A percentile compares a stretch with the other conserved stretches of the same genome.
Evolutionary conservation across 2,329 filamentous ascomycete species (phyloP).

Genomic region (Botrytis galanthina): DNA sequence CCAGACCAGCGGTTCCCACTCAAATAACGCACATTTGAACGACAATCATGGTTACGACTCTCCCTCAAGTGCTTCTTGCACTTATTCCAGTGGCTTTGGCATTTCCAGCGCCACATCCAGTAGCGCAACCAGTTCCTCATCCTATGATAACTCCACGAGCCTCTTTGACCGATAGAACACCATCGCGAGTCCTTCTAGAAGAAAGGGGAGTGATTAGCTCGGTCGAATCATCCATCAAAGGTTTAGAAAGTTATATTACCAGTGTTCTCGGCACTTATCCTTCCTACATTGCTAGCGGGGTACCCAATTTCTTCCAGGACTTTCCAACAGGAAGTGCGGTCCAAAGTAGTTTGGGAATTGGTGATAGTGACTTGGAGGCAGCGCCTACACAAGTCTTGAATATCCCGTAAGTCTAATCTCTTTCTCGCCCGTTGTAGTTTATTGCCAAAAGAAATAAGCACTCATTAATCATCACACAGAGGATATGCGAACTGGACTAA

Average conservation of each 20-base stretch:
- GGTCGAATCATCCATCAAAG: slow-evolving; percentile 39
- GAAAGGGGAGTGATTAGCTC: slow-evolving; percentile 46
- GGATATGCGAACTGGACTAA: slow-evolving; percentile 75
- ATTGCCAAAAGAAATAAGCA: neutral
- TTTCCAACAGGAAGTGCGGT: slow-evolving; percentile 63
- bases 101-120: slow-evolving; percentile 30
- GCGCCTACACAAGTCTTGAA: slow-evolving; percentile 70
- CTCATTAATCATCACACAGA: slow-evolving; percentile 33
- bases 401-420: slow-evolving; percentile 49
- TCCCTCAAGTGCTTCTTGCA: slow-evolving; percentile 25
- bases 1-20: neutral
- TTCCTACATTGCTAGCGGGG: slow-evolving; percentile 59
- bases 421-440: neutral
- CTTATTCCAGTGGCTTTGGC: slow-evolving; percentile 31
- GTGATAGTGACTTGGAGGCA: slow-evolving; percentile 56
- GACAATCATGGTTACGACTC: slow-evolving; percentile 1
- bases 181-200: slow-evolving; percentile 40
- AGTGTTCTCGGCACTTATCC: slow-evolving; percentile 56
- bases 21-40: neutral
- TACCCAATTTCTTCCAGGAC: slow-evolving; percentile 66
- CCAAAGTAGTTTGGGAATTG: slow-evolving; percentile 58
- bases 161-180: slow-evolving; percentile 40
- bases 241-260: slow-evolving; percentile 50
- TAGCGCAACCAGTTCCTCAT: slow-evolving; percentile 37
- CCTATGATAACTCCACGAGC: slow-evolving; percentile 50